A percentile compares a stretch with the other conserved stretches of the same genome.
These are phyloP conservation scores for Oleoguttula mirabilis DNA, from an alignment of 495 filamentous ascomycete species.

Conservation along the genomic window DNA sequence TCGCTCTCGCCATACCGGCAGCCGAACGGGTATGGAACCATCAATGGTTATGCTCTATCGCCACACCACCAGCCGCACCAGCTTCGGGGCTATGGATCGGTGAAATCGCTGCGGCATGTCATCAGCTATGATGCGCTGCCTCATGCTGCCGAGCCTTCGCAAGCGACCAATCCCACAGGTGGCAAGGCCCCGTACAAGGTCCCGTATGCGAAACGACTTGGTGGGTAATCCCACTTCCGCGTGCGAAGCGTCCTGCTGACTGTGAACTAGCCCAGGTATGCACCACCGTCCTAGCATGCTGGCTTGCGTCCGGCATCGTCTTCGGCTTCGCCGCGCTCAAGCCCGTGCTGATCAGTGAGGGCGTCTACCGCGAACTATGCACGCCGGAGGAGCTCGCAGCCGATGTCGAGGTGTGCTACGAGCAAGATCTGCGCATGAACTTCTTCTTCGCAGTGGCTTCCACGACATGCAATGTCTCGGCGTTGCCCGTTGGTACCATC, in stretches of 20 bases:
- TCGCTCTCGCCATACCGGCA: constrained; percentile 5
- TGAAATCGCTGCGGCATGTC: constrained; percentile 16
- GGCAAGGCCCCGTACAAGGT: constrained; percentile 24
- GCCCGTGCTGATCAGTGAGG: constrained; percentile 63
- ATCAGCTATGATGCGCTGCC: constrained; percentile 25
- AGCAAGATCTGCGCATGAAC: constrained; percentile 54
- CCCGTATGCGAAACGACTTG: constrained; percentile 14
- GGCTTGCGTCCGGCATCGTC: constrained; percentile 66
- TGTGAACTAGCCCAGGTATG: constrained; percentile 38
- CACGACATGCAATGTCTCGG: constrained; percentile 74
- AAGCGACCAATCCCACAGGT: constrained; percentile 11
- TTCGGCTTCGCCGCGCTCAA: constrained; percentile 82
- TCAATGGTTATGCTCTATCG: constrained; percentile 6
- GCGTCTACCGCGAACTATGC: constrained; percentile 58
- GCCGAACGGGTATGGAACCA: constrained; percentile 13
- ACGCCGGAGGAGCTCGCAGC: constrained; percentile 43
- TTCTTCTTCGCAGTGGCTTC: constrained; percentile 28
- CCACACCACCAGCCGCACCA: background rate
- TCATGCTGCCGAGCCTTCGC: constrained; percentile 14
- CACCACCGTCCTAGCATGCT: constrained; percentile 66
- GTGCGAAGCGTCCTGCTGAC: constrained; percentile 2
- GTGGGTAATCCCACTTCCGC: constrained; percentile 14
- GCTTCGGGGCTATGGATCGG: constrained; percentile 1
- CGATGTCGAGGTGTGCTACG: constrained; percentile 50
- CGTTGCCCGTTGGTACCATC: constrained; percentile 74